Evolutionary conservation across 2,329 filamentous ascomycete genomes (phyloP).

Genomic region (Coniochaeta pulveracea): DNA sequence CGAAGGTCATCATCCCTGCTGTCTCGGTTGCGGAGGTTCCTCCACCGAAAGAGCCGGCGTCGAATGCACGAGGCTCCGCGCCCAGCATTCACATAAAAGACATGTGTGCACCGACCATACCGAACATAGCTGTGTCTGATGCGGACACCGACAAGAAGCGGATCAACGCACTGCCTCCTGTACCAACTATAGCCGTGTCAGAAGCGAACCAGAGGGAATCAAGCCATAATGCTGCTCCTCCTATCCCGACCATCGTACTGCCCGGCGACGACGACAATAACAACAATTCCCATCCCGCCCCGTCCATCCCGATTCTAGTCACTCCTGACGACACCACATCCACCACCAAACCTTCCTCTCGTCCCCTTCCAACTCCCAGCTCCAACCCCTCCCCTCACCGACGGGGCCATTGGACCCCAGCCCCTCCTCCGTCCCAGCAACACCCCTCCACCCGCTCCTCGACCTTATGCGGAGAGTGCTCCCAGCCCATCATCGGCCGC

Average conservation of each 20-base stretch:
- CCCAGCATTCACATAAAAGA: slow-evolving; percentile 33
- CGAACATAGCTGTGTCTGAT: slow-evolving; percentile 39
- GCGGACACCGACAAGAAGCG: too few relatives aligned
- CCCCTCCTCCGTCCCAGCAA: slow-evolving; percentile 26
- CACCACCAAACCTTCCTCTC: slow-evolving; percentile 17
- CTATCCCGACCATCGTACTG: slow-evolving; percentile 28
- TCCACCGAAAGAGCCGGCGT: slow-evolving; percentile 21
- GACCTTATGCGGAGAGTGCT: slow-evolving; percentile 75
- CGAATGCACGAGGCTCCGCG: slow-evolving; percentile 16
- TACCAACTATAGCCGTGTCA: slow-evolving; percentile 24
- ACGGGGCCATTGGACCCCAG: slow-evolving; percentile 49
- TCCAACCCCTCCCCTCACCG: slow-evolving; percentile 19
- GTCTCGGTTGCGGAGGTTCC: slow-evolving; percentile 40
- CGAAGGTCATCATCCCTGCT: slow-evolving; percentile 37
- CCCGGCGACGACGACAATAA: slow-evolving; percentile 24
- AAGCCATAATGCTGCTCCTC: slow-evolving; percentile 13
- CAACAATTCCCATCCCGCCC: slow-evolving; percentile 7
- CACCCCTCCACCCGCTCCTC: slow-evolving; percentile 38
- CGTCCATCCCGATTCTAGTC: slow-evolving; percentile 28
- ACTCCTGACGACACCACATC: slow-evolving; percentile 27
- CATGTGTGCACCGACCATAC: slow-evolving; percentile 28
- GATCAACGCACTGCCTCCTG: slow-evolving; percentile 10
- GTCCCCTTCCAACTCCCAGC: slow-evolving; percentile 37
- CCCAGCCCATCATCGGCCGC: slow-evolving; percentile 75
- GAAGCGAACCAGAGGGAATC: slow-evolving; percentile 20